phyloP scores from a whole-genome alignment of 192 early-diverging fungal genomes.

The Backusella macrospora region DNA sequence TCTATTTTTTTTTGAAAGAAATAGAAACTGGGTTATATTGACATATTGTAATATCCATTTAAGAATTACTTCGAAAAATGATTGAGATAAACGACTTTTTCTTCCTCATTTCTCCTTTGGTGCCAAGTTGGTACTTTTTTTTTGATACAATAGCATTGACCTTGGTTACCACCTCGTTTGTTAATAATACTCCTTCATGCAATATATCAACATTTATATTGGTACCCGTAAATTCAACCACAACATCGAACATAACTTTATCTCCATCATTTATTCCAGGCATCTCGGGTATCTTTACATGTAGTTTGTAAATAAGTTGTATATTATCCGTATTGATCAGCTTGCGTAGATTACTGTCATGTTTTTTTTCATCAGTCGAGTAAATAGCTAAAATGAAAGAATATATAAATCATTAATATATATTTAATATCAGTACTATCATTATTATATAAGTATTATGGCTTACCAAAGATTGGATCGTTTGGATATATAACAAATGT shows the following conservation, averaged over 20 bases:
- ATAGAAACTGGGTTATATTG: no score
- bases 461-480: not conserved
- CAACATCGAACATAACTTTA: not conserved
- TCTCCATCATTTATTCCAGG: not conserved
- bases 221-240: not conserved
- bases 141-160: not conserved
- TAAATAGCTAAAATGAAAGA: not conserved
- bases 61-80: no score
- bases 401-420: not conserved
- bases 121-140: not conserved
- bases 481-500: not conserved
- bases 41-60: no score
- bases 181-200: not conserved
- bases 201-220: not conserved
- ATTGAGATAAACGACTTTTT: no score
- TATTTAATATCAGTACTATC: not conserved
- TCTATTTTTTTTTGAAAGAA: no score
- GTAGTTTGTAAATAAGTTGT: not conserved
- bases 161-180: not conserved
- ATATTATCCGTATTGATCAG: not conserved
- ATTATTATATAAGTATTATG: not conserved
- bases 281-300: not conserved
- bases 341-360: not conserved
- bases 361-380: not conserved
- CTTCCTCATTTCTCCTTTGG: not conserved